Conservation (phyloP, 83 land plant genomes). For the Isoetes engelmannii region DNA sequence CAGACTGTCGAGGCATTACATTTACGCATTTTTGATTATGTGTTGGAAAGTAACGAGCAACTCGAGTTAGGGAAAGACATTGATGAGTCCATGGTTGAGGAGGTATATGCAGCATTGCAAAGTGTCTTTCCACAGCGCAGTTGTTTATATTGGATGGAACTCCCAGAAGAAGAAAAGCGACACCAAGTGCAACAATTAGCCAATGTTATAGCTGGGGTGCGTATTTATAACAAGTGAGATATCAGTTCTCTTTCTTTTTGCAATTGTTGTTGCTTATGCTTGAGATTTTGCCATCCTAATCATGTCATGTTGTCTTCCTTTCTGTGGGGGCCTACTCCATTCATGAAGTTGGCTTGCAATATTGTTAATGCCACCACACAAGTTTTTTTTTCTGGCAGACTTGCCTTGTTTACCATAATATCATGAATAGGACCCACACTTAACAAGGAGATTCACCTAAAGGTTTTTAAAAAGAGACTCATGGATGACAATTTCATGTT, state of each 20-base stretch:
- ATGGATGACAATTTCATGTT: neutral
- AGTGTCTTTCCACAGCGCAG: constrained; percentile 26
- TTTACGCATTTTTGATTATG: constrained; percentile 14
- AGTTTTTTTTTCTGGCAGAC: no score
- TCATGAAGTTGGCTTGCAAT: neutral
- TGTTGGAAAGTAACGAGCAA: constrained; percentile 1
- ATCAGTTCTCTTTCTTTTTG: neutral
- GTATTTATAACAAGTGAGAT: constrained; percentile 21
- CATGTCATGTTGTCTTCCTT: neutral
- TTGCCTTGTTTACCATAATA: no score
- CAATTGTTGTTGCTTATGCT: neutral
- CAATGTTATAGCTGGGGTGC: constrained; percentile 19
- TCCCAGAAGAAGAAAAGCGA: constrained; percentile 14
- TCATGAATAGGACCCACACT: no score
- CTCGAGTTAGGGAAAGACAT: neutral
- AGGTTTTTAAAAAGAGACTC: neutral
- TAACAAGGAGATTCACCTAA: neutral
- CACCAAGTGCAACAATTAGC: constrained; percentile 19
- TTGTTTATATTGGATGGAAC: constrained; percentile 26
- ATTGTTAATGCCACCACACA: no score
- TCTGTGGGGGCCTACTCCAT: neutral
- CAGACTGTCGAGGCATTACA: constrained; percentile 23
- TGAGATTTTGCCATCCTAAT: no score
- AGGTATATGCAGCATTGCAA: constrained; percentile 15
- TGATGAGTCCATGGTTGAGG: constrained; percentile 8